Conservation (phyloP, 768 basidiomycete species). For the Boletus rufocinnamomeus region DNA sequence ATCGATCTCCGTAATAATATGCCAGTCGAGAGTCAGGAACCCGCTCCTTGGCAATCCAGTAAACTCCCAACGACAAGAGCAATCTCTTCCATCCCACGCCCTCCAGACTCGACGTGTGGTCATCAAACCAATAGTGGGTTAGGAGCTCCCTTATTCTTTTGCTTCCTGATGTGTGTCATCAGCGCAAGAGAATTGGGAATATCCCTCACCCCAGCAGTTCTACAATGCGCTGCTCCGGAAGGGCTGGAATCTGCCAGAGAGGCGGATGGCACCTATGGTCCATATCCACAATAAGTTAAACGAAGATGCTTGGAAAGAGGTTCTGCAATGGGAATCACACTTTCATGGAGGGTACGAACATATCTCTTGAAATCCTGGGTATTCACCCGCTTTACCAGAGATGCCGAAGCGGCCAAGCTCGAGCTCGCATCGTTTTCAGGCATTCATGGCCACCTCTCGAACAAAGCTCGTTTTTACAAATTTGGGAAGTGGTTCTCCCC, state of each 20-base stretch:
- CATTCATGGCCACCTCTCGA: conserved; percentile 17
- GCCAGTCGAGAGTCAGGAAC: conserved; percentile 14
- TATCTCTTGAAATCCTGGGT: not conserved
- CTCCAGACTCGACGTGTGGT: conserved; percentile 10
- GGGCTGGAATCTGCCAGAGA: conserved; percentile 10
- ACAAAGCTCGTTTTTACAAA: conserved; percentile 13
- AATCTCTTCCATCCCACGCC: conserved; percentile 10
- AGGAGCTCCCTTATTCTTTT: not conserved
- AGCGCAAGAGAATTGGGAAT: conserved; percentile 17
- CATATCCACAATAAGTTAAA: conserved; percentile 14
- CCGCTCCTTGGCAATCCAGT: not conserved
- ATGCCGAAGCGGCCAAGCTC: conserved; percentile 6
- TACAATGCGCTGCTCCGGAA: conserved; percentile 16
- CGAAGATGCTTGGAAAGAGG: conserved; percentile 13
- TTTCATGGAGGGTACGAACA: conserved; percentile 17
- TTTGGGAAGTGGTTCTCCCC: conserved; percentile 1
- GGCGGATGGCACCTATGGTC: conserved; percentile 5
- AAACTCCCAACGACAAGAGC: conserved; percentile 1
- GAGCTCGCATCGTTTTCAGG: conserved; percentile 17
- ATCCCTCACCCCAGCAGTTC: conserved; percentile 17
- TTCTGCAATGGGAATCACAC: conserved; percentile 16
- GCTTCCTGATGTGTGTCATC: not conserved
- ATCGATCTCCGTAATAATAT: conserved; percentile 15
- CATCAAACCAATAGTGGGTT: conserved; percentile 15
- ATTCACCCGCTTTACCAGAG: not conserved